A percentile compares a stretch with the other conserved stretches of the same genome.
Evolutionary conservation across 495 filamentous ascomycete genomes (phyloP).

Genomic region (Lasiosphaeria miniovina): DNA sequence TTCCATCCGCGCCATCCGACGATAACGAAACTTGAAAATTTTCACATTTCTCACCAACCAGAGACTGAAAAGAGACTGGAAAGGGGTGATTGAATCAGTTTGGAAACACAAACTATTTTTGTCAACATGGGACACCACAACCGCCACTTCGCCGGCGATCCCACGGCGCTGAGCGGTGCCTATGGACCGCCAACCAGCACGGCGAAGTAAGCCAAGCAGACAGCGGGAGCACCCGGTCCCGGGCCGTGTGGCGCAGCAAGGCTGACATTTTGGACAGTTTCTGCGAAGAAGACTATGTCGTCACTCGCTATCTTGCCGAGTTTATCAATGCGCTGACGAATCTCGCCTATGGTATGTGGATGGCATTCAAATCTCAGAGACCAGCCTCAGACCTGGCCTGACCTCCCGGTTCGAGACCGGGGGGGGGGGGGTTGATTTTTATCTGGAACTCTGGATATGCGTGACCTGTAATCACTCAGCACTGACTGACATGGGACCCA

Average conservation of each 20-base stretch:
- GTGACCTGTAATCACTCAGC: not conserved
- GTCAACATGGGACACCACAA: constrained; percentile 28
- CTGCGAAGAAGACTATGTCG: constrained; percentile 47
- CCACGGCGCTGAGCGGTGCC: constrained; percentile 15
- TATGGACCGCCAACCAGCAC: constrained; percentile 32
- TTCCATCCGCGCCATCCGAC: too few species aligned
- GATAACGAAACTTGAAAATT: too few species aligned
- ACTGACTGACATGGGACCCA: not conserved
- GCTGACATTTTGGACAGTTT: constrained; percentile 16
- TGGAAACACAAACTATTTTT: not conserved
- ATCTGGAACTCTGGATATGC: too few species aligned
- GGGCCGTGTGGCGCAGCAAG: not conserved
- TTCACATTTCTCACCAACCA: too few species aligned
- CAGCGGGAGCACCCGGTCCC: not conserved
- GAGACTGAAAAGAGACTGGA: too few species aligned
- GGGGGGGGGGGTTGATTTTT: not conserved
- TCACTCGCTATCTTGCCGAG: constrained; percentile 53
- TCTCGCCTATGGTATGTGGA: constrained; percentile 43
- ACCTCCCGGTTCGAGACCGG: too few species aligned
- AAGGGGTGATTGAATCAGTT: too few species aligned
- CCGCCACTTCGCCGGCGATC: constrained; percentile 22
- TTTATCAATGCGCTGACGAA: constrained; percentile 56
- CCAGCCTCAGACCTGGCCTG: not conserved
- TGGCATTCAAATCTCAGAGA: not conserved
- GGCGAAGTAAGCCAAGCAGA: constrained; percentile 25